Conservation (phyloP, 768 basidiomycete genomes). For the Pholiota conissans region DNA sequence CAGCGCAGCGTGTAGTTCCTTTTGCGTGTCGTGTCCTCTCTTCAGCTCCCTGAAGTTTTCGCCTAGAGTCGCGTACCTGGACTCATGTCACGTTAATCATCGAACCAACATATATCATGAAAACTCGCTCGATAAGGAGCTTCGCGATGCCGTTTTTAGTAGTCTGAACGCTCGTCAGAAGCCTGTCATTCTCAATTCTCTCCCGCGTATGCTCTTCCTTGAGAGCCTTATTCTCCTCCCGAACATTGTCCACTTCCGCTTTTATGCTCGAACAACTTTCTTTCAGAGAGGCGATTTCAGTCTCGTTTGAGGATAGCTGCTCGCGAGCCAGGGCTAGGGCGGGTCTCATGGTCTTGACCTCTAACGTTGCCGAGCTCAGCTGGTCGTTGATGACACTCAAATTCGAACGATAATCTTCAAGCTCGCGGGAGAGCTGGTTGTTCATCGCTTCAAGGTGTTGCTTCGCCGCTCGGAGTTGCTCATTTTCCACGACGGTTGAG, state of each 20-base stretch:
- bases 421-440: constrained; percentile 10
- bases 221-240: constrained; percentile 6
- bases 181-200: constrained; percentile 11
- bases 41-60: constrained; percentile 18
- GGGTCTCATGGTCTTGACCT: constrained; percentile 13
- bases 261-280: constrained; percentile 8
- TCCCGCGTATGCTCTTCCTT: constrained; percentile 7
- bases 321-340: constrained; percentile 9
- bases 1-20: constrained; percentile 4
- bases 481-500: not conserved
- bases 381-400: constrained; percentile 1
- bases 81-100: not conserved
- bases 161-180: constrained; percentile 5
- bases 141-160: constrained; percentile 11
- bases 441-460: constrained; percentile 8
- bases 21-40: constrained; percentile 13
- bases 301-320: constrained; percentile 8
- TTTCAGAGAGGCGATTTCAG: constrained; percentile 10
- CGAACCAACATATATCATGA: not conserved
- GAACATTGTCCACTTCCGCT: constrained; percentile 5
- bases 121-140: constrained; percentile 7
- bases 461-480: constrained; percentile 9
- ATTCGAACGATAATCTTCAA: constrained; percentile 12
- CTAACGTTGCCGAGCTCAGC: constrained; percentile 6
- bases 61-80: constrained; percentile 14